phyloP scores from a whole-genome alignment of 768 basidiomycete species.

The Cyclocybe aegerita region DNA sequence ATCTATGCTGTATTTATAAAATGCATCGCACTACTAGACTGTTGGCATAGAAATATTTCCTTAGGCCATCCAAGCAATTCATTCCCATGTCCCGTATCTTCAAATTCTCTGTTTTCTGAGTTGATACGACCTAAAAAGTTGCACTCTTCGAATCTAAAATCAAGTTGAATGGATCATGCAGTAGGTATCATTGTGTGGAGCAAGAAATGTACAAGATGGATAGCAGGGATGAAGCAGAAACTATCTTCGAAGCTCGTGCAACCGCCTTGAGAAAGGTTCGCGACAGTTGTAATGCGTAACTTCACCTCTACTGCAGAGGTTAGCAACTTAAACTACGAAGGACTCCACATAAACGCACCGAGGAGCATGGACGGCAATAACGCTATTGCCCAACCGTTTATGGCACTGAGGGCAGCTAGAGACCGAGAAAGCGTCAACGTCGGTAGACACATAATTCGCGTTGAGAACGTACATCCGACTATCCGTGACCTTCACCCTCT shows the following conservation, averaged over 20 bases:
- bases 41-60: neutral
- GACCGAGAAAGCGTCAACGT: slow-evolving; percentile 1
- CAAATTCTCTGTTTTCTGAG: no score
- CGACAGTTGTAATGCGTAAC: slow-evolving; percentile 97
- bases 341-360: slow-evolving; percentile 44
- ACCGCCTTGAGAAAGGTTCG: slow-evolving; percentile 68
- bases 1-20: slow-evolving; percentile 27
- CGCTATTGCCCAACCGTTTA: slow-evolving; percentile 89
- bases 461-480: slow-evolving; percentile 77
- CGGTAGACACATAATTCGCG: slow-evolving; percentile 1
- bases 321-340: neutral
- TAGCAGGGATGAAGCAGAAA: neutral
- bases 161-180: neutral
- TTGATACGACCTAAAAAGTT: no score
- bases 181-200: slow-evolving; percentile 3
- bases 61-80: no score
- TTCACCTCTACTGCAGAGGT: slow-evolving; percentile 63
- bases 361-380: slow-evolving; percentile 91
- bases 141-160: no score
- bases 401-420: slow-evolving; percentile 92
- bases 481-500: slow-evolving; percentile 87
- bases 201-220: neutral
- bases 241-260: slow-evolving; percentile 40
- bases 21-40: neutral
- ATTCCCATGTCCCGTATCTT: no score